Evolutionary conservation across 371 early-diverging fungal genomes (phyloP), one percentile per base, ranked within the genome.

Genomic region (Rhizopus arrhizus): DNA sequence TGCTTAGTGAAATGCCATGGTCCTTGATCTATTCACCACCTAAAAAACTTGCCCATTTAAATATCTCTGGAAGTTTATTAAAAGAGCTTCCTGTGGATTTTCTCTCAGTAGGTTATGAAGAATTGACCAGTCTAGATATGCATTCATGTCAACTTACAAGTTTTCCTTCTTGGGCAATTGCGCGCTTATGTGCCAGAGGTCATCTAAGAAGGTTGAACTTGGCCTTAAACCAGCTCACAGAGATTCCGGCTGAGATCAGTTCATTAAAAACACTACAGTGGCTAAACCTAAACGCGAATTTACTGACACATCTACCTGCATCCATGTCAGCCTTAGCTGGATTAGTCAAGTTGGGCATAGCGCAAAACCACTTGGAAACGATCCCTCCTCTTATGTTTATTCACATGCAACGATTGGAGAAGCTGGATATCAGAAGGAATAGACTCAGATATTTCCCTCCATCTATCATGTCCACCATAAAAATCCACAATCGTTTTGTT

Each of bases 241-340:
- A 65, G 0, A 58, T 91, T 12, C 91, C 91, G 5, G 33, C 65
- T 0, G 75, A 81, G 16, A 75, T 90, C 28, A 85, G 88, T 3
- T 62, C 66, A 5, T 61, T 88, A 8, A 69, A 53, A 10, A 68
- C 73, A 13, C 51, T 91, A 7, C 85, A 83, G 49, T 89, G 90
- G 90, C 82, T 91, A 15, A 91, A 89, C 57, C 62, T 90, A 6
- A 86, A 86, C 42, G 90, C 89, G 64, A 91, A 91, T 70, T 71
- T 69, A 15, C 60, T 91, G 12, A 66, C 58, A 7, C 52, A 68
- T 3, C 50, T 91, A 3, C 90, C 91, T 1, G 59, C 64, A 6
- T 65, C 78, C 9, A 72, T 91, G 53, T 74, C 77, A 3, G 66
- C 80, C 28, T 66, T 91, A 53, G 69, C 61, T 6, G 73, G 72